These are phyloP conservation scores for Talaromyces amestolkiae DNA, from an alignment of 2,329 filamentous ascomycete species.

Conservation along the genomic window DNA sequence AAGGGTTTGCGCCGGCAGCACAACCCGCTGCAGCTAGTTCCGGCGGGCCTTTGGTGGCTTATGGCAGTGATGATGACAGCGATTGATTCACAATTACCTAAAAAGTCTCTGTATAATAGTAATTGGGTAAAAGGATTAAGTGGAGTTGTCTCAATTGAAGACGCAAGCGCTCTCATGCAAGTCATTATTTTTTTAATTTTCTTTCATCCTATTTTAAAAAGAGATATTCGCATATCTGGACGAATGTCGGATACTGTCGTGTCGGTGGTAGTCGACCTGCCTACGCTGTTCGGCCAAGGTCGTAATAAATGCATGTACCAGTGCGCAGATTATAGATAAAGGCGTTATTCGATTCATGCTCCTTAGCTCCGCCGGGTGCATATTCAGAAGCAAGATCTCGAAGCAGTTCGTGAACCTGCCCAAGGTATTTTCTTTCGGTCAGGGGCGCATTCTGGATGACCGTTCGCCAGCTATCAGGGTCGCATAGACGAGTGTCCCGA, in stretches of 20 bases:
- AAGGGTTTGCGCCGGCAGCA: constrained; percentile 50
- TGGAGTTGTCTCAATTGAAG: background rate
- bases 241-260: background rate
- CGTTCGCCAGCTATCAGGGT: constrained; percentile 78
- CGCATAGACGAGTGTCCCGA: constrained; percentile 69
- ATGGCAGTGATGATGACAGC: constrained; percentile 85
- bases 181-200: background rate
- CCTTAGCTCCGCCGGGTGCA: constrained; percentile 47
- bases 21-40: constrained; percentile 42
- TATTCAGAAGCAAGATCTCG: constrained; percentile 57
- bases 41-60: constrained; percentile 76
- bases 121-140: constrained; percentile 13
- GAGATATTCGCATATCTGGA: background rate
- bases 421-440: constrained; percentile 75
- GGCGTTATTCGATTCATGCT: constrained; percentile 60
- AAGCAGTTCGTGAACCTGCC: constrained; percentile 77
- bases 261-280: background rate
- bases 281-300: constrained; percentile 53
- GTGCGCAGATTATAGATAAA: constrained; percentile 93
- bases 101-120: constrained; percentile 32
- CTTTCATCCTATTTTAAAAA: background rate
- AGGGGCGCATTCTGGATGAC: constrained; percentile 75
- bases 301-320: constrained; percentile 80
- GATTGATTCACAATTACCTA: constrained; percentile 41
- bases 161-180: background rate